A percentile compares a stretch with the other conserved stretches of the same genome.
Evolutionary conservation across 2,329 filamentous ascomycete species (phyloP).

Genomic region (Ilyonectria mors-panacis): DNA sequence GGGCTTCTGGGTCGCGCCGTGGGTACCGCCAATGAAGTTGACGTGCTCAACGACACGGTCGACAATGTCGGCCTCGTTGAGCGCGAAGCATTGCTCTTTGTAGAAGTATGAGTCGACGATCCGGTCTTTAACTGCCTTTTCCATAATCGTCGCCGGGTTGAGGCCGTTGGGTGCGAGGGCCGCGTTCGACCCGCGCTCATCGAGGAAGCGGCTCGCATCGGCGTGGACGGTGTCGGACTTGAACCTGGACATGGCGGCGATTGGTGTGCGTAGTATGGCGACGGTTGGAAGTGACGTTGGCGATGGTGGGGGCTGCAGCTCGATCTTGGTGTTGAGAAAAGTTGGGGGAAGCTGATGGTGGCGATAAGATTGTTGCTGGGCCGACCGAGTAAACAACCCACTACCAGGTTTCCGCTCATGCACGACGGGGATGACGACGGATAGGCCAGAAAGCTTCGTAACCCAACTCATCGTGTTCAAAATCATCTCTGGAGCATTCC

Average conservation of each 20-base stretch:
- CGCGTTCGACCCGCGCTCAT: slow-evolving; percentile 87
- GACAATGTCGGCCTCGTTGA: slow-evolving; percentile 87
- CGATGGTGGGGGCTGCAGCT: slow-evolving; percentile 32
- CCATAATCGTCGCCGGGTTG: slow-evolving; percentile 95
- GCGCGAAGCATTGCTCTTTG: slow-evolving; percentile 98
- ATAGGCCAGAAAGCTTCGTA: slow-evolving; percentile 15
- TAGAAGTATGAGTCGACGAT: slow-evolving; percentile 97
- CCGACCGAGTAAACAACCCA: slow-evolving; percentile 52
- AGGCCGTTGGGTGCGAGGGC: slow-evolving; percentile 86
- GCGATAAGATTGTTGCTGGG: slow-evolving; percentile 63
- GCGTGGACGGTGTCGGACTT: slow-evolving; percentile 75
- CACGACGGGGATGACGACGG: slow-evolving; percentile 37
- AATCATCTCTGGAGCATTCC: neutral
- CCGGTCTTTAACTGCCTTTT: slow-evolving; percentile 94
- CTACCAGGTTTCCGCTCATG: slow-evolving; percentile 3
- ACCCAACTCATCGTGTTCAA: neutral
- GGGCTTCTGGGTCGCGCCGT: slow-evolving; percentile 86
- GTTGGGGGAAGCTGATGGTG: slow-evolving; percentile 34
- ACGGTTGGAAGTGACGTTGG: slow-evolving; percentile 25
- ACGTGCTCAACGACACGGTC: slow-evolving; percentile 90
- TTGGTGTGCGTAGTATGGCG: slow-evolving; percentile 26
- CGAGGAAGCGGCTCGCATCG: slow-evolving; percentile 86
- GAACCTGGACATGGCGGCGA: slow-evolving; percentile 52
- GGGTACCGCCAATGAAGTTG: slow-evolving; percentile 88
- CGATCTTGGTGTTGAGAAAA: slow-evolving; percentile 40